Conservation (phyloP, 306 rosid genomes). For the Fragaria nilgerrensis region DNA sequence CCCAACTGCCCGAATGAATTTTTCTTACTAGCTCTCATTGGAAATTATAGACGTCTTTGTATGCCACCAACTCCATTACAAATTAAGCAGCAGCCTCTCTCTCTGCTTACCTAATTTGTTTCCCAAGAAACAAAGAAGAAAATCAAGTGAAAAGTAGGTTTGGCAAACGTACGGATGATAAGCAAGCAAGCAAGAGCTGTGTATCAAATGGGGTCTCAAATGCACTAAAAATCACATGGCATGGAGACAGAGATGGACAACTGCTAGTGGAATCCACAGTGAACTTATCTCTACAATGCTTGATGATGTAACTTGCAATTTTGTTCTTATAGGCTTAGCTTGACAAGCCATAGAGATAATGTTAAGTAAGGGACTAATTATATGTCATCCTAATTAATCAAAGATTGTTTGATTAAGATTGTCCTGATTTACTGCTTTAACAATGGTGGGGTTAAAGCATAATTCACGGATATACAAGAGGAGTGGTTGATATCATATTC, state of each 20-base stretch:
- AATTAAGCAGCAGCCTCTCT: background rate
- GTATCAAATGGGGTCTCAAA: background rate
- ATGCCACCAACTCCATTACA: background rate
- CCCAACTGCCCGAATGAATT: slow-evolving; percentile 9
- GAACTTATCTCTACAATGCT: slow-evolving; percentile 15
- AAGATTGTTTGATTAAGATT: background rate
- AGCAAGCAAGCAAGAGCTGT: background rate
- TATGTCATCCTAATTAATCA: background rate
- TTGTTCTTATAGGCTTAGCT: background rate
- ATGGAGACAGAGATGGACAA: slow-evolving; percentile 21
- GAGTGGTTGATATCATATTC: slow-evolving; percentile 3
- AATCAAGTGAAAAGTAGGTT: slow-evolving; percentile 18
- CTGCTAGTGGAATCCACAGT: slow-evolving; percentile 24
- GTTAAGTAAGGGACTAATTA: background rate
- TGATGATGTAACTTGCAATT: background rate
- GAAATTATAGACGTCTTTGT: background rate
- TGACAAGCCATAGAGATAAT: background rate
- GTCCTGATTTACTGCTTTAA: background rate
- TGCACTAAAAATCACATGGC: slow-evolving; percentile 29
- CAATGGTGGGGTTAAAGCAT: background rate
- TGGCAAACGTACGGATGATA: slow-evolving; percentile 27
- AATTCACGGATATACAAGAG: background rate
- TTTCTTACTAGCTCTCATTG: background rate
- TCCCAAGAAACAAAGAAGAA: background rate
- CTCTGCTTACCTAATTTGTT: background rate